Evolutionary conservation across 2,329 filamentous ascomycete species (phyloP), one percentile per base, ranked within the genome.

Genomic region (Hortaea sp.): DNA sequence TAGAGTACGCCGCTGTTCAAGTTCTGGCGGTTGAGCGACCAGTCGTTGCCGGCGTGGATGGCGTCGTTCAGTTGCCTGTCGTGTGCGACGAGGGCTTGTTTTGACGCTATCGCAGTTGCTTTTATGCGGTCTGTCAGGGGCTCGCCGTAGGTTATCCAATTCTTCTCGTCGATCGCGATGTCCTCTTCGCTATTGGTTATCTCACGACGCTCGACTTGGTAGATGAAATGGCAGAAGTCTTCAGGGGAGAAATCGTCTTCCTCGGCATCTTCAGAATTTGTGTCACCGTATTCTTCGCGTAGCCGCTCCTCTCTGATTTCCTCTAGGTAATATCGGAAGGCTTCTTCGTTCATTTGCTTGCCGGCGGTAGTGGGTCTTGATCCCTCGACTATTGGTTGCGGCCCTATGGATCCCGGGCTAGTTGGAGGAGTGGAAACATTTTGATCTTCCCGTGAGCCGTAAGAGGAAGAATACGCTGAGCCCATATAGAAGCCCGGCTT

Each of bases 341-440:
- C 5, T 7, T 41, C 30, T n/a, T 34, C 46, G 31, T 44, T 43
- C 34, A 55, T 43, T 0, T 43, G 50, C 46, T 57, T 57, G 28
- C 55, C 55, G 11, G 48, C 49, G 4, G 47, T 44, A 32, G 29
- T 45, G 1, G 44, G 37, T 5, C 29, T 43, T 11, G 12, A n/a
- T 9, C 3, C 9, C 7, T n/a, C 9, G 6, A 5, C 37, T 5
- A n/a, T 10, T 27, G 37, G 37, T 4, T n/a, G n/a, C 4, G 9
- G 7, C 37, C 3, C 37, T 2, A n/a, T 2, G 37, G 11, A 39
- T 5, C 7, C 37, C 3, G 37, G 37, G 37, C 37, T 39, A 2
- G 13, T 20, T 2, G 37, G 10, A 2, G 10, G 10, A 2, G 37
- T n/a, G 10, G 9, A 7, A 2, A 12, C 13, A n/a, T 39, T 13